phyloP scores from a whole-genome alignment of 2,329 filamentous ascomycete genomes.

The Emergomyces orientalis region DNA sequence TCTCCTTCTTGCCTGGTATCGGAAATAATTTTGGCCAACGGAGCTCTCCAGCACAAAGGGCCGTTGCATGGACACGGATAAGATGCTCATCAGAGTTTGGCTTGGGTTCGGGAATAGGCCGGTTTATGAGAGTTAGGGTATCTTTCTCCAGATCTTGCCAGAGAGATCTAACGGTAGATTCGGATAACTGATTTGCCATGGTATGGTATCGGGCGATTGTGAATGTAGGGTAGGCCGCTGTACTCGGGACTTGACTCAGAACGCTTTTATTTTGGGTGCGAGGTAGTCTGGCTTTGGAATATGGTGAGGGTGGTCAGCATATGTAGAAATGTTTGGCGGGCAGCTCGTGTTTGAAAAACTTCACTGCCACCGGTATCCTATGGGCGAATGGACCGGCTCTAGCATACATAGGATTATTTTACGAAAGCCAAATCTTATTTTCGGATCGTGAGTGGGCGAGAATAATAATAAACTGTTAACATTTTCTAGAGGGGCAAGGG shows the following conservation, averaged over 20 bases:
- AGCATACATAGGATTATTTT: background rate
- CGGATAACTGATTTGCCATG: slow-evolving; percentile 5
- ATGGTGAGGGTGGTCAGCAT: background rate
- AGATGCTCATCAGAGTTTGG: slow-evolving; percentile 28
- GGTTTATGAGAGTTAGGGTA: slow-evolving; percentile 9
- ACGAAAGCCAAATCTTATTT: background rate
- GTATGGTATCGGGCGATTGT: background rate
- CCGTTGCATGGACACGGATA: slow-evolving; percentile 32
- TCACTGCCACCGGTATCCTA: background rate
- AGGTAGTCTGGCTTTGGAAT: background rate
- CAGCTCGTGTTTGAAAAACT: background rate
- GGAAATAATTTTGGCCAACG: slow-evolving; percentile 33
- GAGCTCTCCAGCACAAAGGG: slow-evolving; percentile 37
- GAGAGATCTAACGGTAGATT: slow-evolving; percentile 10
- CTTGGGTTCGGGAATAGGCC: slow-evolving; percentile 18
- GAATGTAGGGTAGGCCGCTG: background rate
- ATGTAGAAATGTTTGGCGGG: background rate
- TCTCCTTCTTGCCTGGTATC: slow-evolving; percentile 17
- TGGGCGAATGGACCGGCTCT: background rate
- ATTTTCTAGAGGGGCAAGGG: background rate
- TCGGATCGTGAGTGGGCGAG: background rate
- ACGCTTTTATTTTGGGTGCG: background rate
- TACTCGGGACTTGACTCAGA: background rate
- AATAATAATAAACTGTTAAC: background rate
- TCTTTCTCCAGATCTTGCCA: slow-evolving; percentile 10